Conservation (phyloP, 257 asterid species). For the Nicotiana obtusifolia region DNA sequence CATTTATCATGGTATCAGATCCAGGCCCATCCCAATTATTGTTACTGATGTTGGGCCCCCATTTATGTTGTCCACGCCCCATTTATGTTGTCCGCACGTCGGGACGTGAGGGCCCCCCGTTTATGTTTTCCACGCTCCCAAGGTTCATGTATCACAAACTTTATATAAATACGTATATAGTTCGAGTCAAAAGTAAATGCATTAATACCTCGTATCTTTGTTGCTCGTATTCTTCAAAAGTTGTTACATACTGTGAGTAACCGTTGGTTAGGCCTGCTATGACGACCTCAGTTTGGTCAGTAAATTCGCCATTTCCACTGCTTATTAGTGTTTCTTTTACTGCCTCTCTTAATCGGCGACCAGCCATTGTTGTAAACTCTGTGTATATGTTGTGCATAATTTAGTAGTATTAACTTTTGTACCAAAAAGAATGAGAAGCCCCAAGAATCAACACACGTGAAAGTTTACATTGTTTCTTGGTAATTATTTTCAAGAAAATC, state of each 20-base stretch:
- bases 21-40: too few relatives aligned
- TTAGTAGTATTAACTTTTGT: neutral
- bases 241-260: slow-evolving; percentile 48
- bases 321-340: slow-evolving; percentile 45
- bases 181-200: too few relatives aligned
- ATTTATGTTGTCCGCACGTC: too few relatives aligned
- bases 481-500: neutral
- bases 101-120: too few relatives aligned
- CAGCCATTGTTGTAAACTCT: slow-evolving; percentile 72
- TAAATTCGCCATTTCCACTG: slow-evolving; percentile 38
- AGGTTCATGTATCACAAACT: too few relatives aligned
- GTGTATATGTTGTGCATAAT: neutral
- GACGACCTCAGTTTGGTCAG: slow-evolving; percentile 27
- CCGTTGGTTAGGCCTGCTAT: slow-evolving; percentile 63
- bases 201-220: slow-evolving; percentile 49
- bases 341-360: slow-evolving; percentile 51
- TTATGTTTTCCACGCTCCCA: too few relatives aligned
- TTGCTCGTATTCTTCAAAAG: slow-evolving; percentile 53
- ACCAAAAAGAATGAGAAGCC: neutral
- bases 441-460: neutral
- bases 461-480: neutral
- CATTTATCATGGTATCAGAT: too few relatives aligned
- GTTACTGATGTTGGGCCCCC: too few relatives aligned
- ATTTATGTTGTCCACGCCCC: too few relatives aligned
- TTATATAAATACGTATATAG: too few relatives aligned